Evolutionary conservation across 257 asterid genomes (phyloP).

Genomic region (Scutellaria baicalensis): DNA sequence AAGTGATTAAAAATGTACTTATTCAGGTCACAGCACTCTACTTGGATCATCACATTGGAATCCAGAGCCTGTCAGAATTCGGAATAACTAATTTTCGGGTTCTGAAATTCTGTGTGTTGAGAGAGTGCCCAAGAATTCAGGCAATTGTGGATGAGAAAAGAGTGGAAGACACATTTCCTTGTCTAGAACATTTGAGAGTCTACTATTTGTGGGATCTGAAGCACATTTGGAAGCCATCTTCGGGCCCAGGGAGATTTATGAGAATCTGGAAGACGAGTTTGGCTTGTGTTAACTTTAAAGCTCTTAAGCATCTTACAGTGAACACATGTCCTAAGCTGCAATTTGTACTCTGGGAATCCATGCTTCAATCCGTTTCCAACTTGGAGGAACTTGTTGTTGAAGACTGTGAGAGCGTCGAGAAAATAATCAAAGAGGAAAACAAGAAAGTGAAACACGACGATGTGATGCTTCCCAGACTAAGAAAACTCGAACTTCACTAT

Average conservation of each 20-base stretch:
- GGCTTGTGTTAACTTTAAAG: background rate
- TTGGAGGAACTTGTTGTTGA: conserved; percentile 8
- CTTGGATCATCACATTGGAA: conserved; percentile 21
- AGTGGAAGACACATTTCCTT: conserved; percentile 3
- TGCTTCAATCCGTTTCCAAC: background rate
- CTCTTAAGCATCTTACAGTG: background rate
- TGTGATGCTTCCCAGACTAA: background rate
- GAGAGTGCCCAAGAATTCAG: conserved; percentile 11
- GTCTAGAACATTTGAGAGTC: conserved; percentile 13
- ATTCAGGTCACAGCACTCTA: conserved; percentile 15
- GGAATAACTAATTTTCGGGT: background rate
- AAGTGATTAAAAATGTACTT: background rate
- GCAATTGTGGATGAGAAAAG: background rate
- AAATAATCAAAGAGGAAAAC: background rate
- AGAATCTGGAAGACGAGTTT: background rate
- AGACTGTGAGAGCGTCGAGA: conserved; percentile 5
- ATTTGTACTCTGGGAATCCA: conserved; percentile 3
- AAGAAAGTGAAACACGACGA: background rate
- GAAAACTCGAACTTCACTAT: conserved; percentile 3
- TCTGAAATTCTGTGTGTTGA: conserved; percentile 9
- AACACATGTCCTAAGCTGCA: conserved; percentile 2
- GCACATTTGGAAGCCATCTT: conserved; percentile 4
- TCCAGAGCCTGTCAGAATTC: conserved; percentile 19
- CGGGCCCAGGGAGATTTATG: background rate
- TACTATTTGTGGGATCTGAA: conserved; percentile 15